phyloP scores from a whole-genome alignment of 148 eudicot species.

The Chenopodium album region DNA sequence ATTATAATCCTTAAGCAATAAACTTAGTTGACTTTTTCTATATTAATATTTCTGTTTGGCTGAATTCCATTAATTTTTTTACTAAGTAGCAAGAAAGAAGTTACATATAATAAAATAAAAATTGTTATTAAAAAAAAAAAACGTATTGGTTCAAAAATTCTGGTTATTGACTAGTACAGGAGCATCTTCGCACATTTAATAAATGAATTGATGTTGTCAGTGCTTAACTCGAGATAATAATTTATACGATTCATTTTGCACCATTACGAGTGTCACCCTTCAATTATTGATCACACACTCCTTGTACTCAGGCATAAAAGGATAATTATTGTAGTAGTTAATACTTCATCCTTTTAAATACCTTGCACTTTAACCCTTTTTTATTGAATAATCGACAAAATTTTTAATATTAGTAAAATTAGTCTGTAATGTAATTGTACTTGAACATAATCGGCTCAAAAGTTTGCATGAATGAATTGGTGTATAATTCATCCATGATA shows the following conservation, averaged over 20 bases:
- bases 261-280: slow-evolving; percentile 18
- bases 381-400: neutral
- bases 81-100: neutral
- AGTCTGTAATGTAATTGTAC: no score
- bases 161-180: slow-evolving; percentile 11
- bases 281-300: slow-evolving; percentile 33
- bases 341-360: neutral
- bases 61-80: neutral
- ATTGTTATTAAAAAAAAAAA: neutral
- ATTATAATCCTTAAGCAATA: neutral
- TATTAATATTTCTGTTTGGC: neutral
- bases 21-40: neutral
- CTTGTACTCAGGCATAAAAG: slow-evolving; percentile 1
- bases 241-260: slow-evolving; percentile 25
- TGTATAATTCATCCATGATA: no score
- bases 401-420: no score
- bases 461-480: no score
- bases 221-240: slow-evolving; percentile 29
- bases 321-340: neutral
- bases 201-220: slow-evolving; percentile 15
- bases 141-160: neutral
- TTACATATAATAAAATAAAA: neutral
- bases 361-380: neutral
- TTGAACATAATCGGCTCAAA: no score
- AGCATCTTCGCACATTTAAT: slow-evolving; percentile 14